Base-by-base conservation (phyloP, 805 yeast genomes). In the Candida boleticola region DNA sequence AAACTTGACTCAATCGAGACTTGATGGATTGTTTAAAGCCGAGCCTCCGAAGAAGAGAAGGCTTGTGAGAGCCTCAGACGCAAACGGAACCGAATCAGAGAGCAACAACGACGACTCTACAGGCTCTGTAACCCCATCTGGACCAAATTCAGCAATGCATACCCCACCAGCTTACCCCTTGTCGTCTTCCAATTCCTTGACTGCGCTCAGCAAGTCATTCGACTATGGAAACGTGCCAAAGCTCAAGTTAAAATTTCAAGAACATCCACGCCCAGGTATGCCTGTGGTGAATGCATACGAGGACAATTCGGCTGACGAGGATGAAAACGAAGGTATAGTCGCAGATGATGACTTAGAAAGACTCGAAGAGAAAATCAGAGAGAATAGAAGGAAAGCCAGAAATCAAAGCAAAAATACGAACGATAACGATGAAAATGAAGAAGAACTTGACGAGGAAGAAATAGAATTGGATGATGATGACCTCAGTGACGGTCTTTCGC, bases 401-500 rank as follows among this genome's bases (percentile, higher is more conserved):
- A 23, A 23, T 11, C 27, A 23, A 23, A 55, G 52, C 32, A 31
- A 43, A 21, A 41, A 19, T 17, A 20, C 7, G 10, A 41, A 42
- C 37, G 42, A 42, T 10, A 43, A 43, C 11, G 46, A 52, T 13
- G 49, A 53, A 4, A 75, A 68, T 27, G 74, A 67, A n/a, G 82
- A 72, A 36, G 77, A 67, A 19, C 76, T 71, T 32, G 57, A 64
- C 21, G 61, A 55, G 39, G 38, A 35, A 10, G 38, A 35, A 14
- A 25, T 22, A 21, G 38, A 35, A 21, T 49, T 53, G 19, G 54
- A 57, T 22, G 76, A 69, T 26, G 79, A 72, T 48, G 73, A 57
- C 31, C 62, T 61, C 30, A 80, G 78, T 46, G 74, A 68, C 42
- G 80, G 71, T 16, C 60, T 71, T 53, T 79, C 79, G 16, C 76